These are phyloP conservation scores for Penicillium sp. DNA, from an alignment of 2,329 filamentous ascomycete genomes.

Conservation along the genomic window DNA sequence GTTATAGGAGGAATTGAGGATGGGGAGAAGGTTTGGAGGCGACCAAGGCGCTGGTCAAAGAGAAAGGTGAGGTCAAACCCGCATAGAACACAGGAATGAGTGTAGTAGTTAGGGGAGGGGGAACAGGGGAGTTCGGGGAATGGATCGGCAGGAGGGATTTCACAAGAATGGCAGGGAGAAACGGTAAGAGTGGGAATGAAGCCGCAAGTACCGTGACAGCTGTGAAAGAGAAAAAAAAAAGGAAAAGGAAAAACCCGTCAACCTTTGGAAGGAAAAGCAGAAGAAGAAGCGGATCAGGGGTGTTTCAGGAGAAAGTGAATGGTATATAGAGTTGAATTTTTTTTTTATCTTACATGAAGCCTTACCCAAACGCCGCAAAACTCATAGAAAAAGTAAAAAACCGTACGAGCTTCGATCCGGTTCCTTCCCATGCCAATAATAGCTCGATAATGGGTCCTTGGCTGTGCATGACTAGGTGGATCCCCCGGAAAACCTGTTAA, in stretches of 20 bases:
- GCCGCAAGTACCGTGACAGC: neutral
- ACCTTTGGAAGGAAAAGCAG: conserved; percentile 1
- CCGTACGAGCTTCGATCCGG: conserved; percentile 15
- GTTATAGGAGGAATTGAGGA: conserved; percentile 13
- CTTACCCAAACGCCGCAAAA: conserved; percentile 3
- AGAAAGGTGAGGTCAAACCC: conserved; percentile 12
- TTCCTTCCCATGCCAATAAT: conserved; percentile 27
- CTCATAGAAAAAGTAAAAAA: conserved; percentile 3
- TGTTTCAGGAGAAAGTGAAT: conserved; percentile 10
- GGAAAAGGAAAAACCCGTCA: conserved; percentile 1
- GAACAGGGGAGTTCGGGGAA: conserved; percentile 25
- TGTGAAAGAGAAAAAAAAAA: neutral
- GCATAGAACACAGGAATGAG: conserved; percentile 18
- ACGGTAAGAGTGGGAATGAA: conserved; percentile 8
- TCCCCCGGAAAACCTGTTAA: conserved; percentile 10
- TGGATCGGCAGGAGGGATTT: conserved; percentile 41
- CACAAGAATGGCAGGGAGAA: conserved; percentile 26
- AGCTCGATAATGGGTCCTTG: conserved; percentile 15
- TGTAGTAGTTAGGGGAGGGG: conserved; percentile 3
- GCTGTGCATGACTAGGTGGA: conserved; percentile 17
- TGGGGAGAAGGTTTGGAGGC: conserved; percentile 20
- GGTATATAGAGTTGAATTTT: conserved; percentile 2
- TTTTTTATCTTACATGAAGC: conserved; percentile 4
- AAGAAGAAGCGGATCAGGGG: conserved; percentile 5
- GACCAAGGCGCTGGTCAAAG: conserved; percentile 6